Evolutionary conservation across 768 basidiomycete species (phyloP), one percentile per base, ranked within the genome.

Genomic region (Kwoniella europaea): DNA sequence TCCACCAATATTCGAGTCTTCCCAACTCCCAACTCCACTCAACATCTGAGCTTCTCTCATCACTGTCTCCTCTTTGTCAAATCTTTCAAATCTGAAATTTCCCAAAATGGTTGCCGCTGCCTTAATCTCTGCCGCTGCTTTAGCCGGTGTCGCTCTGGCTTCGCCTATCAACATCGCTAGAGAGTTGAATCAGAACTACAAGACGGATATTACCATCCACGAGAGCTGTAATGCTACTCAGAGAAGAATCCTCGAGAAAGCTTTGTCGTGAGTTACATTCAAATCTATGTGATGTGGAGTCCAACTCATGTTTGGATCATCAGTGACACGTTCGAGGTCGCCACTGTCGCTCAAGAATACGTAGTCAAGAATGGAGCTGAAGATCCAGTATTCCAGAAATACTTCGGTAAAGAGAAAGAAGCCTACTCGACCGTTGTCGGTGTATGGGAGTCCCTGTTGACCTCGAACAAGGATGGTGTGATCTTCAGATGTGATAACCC

Each of bases 401-500:
- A 82, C 76, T 83, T 82, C 63, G 82, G 82, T 44, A 70, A 57
- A 60, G 65, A 62, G 22, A 50, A 68, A 29, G 68, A 60, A 2
- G 65, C 71, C 10, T 78, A 62, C 61, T 20, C 72, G 50, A 65
- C 73, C 9, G 82, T 73, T 15, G 58, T 80, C 15, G 81, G 81
- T 42, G 71, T 76, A 16, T 79, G 69, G 60, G 78, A 82, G 12
- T 74, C 70, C 4, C n/a, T 82, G 20, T 54, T 82, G 56, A 68
- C 63, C 35, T 63, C 64, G 12, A 79, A 83, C 76, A 83, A 83
- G 73, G 59, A 72, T 10, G 80, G 80, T 9, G 80, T 83, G 4
- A 22, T 82, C 1, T 55, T 83, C 24, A 70, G 82, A 68, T 83
- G 82, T 69, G 82, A 83, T 63, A 71, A 83, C 66, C 64, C 71